These are phyloP conservation scores for Fusarium graminum DNA, from an alignment of 2,329 filamentous ascomycete genomes.

Conservation along the genomic window DNA sequence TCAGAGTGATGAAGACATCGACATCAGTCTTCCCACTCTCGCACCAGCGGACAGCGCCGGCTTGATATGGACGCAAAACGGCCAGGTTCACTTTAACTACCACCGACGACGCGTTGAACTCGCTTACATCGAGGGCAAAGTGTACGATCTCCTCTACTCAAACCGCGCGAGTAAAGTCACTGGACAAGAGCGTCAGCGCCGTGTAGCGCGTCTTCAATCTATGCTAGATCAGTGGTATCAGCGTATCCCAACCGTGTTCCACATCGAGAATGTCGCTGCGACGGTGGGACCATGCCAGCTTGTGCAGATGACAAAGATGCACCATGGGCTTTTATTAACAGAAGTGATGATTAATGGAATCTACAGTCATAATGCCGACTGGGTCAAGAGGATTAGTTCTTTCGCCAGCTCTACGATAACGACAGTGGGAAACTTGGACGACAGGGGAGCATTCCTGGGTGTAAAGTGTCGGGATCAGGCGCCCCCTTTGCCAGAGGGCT, in stretches of 20 bases:
- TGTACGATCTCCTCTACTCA: constrained; percentile 57
- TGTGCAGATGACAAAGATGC: constrained; percentile 55
- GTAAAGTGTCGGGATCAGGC: constrained; percentile 16
- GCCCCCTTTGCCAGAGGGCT: constrained; percentile 48
- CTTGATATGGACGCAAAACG: constrained; percentile 54
- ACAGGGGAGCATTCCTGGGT: neutral
- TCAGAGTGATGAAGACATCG: constrained; percentile 57
- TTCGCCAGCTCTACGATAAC: constrained; percentile 40
- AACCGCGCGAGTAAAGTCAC: constrained; percentile 48
- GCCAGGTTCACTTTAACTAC: constrained; percentile 53
- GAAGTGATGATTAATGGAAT: constrained; percentile 57
- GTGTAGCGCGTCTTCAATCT: constrained; percentile 47
- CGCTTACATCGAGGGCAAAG: constrained; percentile 57
- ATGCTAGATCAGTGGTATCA: constrained; percentile 56
- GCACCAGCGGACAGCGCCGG: constrained; percentile 51
- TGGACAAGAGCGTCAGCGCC: constrained; percentile 50
- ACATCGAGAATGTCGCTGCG: constrained; percentile 51
- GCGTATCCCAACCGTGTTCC: constrained; percentile 52
- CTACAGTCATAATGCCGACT: constrained; percentile 55
- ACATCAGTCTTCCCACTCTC: constrained; percentile 54
- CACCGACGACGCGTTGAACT: constrained; percentile 58
- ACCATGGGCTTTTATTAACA: constrained; percentile 55
- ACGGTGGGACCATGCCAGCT: constrained; percentile 50
- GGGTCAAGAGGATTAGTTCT: constrained; percentile 53
- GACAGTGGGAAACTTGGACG: constrained; percentile 43